Evolutionary conservation across 306 rosid species (phyloP).

Genomic region (Lotus japonicus): DNA sequence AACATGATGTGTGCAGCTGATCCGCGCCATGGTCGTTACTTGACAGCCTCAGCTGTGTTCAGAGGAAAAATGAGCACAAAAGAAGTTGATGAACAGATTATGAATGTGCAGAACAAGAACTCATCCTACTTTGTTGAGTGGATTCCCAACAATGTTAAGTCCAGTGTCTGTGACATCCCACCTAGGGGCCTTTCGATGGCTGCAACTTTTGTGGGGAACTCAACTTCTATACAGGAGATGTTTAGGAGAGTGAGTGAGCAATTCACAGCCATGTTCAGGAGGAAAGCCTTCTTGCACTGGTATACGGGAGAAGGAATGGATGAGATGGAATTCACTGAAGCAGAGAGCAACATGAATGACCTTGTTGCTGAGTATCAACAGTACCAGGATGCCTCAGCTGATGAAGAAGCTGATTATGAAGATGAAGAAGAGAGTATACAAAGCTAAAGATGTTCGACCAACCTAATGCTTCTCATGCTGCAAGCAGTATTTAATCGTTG

Average conservation of each 20-base stretch:
- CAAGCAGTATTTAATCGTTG: constrained; percentile 20
- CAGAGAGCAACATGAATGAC: constrained; percentile 76
- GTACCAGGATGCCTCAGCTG: constrained; percentile 58
- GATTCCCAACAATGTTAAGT: constrained; percentile 77
- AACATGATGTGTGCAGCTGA: constrained; percentile 79
- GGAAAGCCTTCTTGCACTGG: constrained; percentile 88
- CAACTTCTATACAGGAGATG: constrained; percentile 77
- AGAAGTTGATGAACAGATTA: constrained; percentile 56
- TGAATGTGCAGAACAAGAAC: constrained; percentile 70
- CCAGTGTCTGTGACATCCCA: constrained; percentile 74
- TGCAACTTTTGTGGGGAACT: constrained; percentile 69
- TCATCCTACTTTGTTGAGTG: constrained; percentile 70
- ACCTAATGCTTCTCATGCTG: constrained; percentile 20
- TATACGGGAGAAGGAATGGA: constrained; percentile 79
- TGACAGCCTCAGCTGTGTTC: constrained; percentile 72
- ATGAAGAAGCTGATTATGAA: constrained; percentile 39
- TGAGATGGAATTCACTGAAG: constrained; percentile 70
- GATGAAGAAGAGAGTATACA: constrained; percentile 19
- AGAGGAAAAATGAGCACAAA: constrained; percentile 71
- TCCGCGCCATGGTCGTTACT: constrained; percentile 66
- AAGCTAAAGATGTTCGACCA: constrained; percentile 31
- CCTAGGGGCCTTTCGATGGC: constrained; percentile 59
- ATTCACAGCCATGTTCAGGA: constrained; percentile 74
- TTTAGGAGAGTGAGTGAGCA: constrained; percentile 76
- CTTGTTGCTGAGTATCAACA: constrained; percentile 80